Evolutionary conservation across 176 grass and related monocot species (phyloP).

Genomic region (Dendrocalamus sinicus): DNA sequence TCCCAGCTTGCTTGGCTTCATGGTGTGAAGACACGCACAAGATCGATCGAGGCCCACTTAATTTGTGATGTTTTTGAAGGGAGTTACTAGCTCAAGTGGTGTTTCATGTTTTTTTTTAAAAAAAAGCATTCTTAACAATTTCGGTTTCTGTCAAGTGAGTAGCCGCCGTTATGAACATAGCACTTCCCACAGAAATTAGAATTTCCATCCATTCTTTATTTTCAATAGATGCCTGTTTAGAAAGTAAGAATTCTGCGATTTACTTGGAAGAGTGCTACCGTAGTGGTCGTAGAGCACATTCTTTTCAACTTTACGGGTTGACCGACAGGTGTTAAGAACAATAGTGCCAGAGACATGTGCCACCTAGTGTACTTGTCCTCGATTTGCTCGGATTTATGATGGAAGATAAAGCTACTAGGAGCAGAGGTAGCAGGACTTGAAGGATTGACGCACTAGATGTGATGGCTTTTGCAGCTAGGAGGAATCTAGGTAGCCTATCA

Average conservation of each 20-base stretch:
- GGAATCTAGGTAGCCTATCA: conserved; percentile 40
- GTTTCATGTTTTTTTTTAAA: too few species aligned
- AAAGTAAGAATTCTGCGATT: background rate
- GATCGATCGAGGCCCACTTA: background rate
- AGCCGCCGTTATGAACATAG: too few species aligned
- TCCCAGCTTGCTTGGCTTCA: background rate
- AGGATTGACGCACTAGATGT: conserved; percentile 17
- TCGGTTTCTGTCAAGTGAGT: too few species aligned
- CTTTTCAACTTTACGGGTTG: background rate
- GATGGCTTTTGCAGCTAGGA: conserved; percentile 22
- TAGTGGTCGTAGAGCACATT: background rate
- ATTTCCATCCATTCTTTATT: background rate
- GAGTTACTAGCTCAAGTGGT: too few species aligned
- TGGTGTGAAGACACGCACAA: background rate
- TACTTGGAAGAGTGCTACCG: too few species aligned
- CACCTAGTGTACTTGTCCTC: conserved; percentile 29
- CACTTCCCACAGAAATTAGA: background rate
- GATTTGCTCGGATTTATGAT: conserved; percentile 4
- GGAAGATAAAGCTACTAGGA: background rate
- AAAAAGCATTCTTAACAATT: background rate
- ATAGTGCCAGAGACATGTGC: conserved; percentile 36
- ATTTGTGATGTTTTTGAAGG: too few species aligned
- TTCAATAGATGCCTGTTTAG: background rate
- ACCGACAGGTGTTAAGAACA: background rate
- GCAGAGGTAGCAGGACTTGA: background rate